Base-by-base conservation (phyloP, 2,329 filamentous ascomycete genomes). In the Capronia epimyces region DNA sequence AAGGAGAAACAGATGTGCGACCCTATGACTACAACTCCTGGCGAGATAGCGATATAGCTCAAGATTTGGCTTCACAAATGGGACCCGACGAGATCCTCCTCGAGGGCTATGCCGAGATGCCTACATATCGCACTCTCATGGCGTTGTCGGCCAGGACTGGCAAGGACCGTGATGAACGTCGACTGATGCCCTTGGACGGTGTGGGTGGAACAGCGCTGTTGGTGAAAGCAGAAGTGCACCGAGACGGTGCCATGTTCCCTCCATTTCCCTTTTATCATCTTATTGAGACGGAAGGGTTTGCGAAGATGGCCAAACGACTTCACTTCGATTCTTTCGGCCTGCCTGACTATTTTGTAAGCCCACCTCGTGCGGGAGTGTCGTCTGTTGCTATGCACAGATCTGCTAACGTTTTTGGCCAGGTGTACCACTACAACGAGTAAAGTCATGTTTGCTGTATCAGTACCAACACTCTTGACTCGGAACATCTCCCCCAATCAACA, bases 11-110 rank as follows among this genome's bases (percentile, higher is more conserved):
- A 73, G 81, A 83, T 37, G 82, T 91, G 64, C 82, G 93, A 3
- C 83, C 90, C 0, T 98, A 98, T 68, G 93, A 98, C 71, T 97
- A 84, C 77, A 98, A 98, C 73, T 95, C 87, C 67, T 98, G 93
- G 93, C 83, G 91, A 64, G 93, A 98, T 66, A 95, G 87, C 65
- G 78, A 84, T 1, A 84, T 79, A 1, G 91, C 93, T 1, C 79
- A 84, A 64, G 78, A 86, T 29, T 72, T 98, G 57, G 90, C 80
- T 1, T 73, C 78, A 9, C 82, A 82, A 63, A 90, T 98, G 89
- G 87, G 82, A 0, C 84, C 84, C 0, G 91, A 98, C 62, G 93
- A 98, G 42, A 89, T 98, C 58, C 71, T 98, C 45, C 75, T 97
- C 3, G 93, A 98, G 69, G 93, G 93, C 5, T 98, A 98, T 65